Conservation (phyloP, 805 yeast genomes). For the Starmerella tilneyi region DNA sequence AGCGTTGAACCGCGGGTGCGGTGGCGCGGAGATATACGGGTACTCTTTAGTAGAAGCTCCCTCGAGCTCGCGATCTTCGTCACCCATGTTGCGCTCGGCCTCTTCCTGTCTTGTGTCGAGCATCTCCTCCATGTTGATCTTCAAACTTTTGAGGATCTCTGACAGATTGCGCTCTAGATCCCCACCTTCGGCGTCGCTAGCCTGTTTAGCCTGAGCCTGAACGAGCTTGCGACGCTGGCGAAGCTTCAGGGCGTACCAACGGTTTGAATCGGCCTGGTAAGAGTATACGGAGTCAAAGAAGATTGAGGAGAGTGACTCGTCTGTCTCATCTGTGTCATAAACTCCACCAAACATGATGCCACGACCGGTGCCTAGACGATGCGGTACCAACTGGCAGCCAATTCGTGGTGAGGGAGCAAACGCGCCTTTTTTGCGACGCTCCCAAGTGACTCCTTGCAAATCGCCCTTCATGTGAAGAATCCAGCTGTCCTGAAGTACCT, state of each 20-base stretch:
- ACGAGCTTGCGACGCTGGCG: constrained; percentile 41
- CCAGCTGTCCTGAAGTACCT: constrained; percentile 81
- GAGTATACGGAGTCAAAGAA: constrained; percentile 74
- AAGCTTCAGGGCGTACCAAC: constrained; percentile 71
- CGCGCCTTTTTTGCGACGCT: constrained; percentile 79
- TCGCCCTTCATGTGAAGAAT: constrained; percentile 75
- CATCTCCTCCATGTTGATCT: constrained; percentile 27
- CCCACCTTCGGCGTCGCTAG: constrained; percentile 42
- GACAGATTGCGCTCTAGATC: constrained; percentile 77
- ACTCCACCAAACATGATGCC: constrained; percentile 95
- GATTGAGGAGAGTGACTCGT: constrained; percentile 74
- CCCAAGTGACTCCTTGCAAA: constrained; percentile 69
- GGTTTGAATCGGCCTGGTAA: constrained; percentile 72
- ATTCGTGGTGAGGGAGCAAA: constrained; percentile 86
- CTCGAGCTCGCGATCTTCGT: constrained; percentile 29
- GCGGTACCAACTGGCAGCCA: constrained; percentile 84
- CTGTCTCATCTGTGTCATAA: constrained; percentile 88
- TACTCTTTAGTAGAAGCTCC: constrained; percentile 39
- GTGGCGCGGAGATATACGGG: constrained; percentile 51
- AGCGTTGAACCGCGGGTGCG: constrained; percentile 85
- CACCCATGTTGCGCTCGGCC: constrained; percentile 34
- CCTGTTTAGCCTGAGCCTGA: constrained; percentile 37
- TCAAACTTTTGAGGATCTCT: constrained; percentile 28
- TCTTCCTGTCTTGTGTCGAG: constrained; percentile 30
- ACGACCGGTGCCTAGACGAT: constrained; percentile 54